Percentiles rank a stretch among this genome's conserved stretches.
Conservation (phyloP, 345 rosid species). For the Heritiera littoralis region DNA sequence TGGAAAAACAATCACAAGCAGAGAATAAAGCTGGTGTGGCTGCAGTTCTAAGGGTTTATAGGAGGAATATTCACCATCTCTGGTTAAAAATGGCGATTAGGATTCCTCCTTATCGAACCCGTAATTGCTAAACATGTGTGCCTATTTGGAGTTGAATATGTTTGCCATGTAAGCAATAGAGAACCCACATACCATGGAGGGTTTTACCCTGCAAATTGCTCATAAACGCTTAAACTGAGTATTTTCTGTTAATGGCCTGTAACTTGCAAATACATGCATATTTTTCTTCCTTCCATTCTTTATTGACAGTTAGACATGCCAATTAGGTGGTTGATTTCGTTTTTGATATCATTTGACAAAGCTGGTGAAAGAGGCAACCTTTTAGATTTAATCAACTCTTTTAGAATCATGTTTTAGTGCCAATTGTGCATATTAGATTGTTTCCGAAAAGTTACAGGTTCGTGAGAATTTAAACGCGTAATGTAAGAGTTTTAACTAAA, state of each 20-base stretch:
- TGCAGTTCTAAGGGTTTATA: constrained; percentile 24
- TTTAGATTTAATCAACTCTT: not conserved
- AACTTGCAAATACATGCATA: constrained; percentile 14
- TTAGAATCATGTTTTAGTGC: too few relatives aligned
- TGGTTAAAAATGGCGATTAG: constrained; percentile 31
- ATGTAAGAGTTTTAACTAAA: too few relatives aligned
- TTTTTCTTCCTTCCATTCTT: constrained; percentile 16
- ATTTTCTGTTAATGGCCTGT: constrained; percentile 19
- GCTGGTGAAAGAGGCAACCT: not conserved
- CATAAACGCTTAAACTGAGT: not conserved
- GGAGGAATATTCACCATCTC: constrained; percentile 28
- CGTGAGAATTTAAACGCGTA: too few relatives aligned
- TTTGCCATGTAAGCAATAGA: constrained; percentile 19
- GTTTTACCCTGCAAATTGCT: not conserved
- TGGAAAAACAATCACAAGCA: constrained; percentile 16
- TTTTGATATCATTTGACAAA: not conserved
- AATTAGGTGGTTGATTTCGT: not conserved
- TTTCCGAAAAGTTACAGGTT: too few relatives aligned
- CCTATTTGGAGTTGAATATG: constrained; percentile 21
- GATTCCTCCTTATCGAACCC: constrained; percentile 52
- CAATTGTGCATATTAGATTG: too few relatives aligned
- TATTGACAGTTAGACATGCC: not conserved
- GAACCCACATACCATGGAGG: not conserved
- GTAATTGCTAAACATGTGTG: constrained; percentile 34
- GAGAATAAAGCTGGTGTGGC: constrained; percentile 37